These are phyloP conservation scores for Fonsecaea multimorphosa DNA, from an alignment of 2,329 filamentous ascomycete genomes.

Conservation along the genomic window DNA sequence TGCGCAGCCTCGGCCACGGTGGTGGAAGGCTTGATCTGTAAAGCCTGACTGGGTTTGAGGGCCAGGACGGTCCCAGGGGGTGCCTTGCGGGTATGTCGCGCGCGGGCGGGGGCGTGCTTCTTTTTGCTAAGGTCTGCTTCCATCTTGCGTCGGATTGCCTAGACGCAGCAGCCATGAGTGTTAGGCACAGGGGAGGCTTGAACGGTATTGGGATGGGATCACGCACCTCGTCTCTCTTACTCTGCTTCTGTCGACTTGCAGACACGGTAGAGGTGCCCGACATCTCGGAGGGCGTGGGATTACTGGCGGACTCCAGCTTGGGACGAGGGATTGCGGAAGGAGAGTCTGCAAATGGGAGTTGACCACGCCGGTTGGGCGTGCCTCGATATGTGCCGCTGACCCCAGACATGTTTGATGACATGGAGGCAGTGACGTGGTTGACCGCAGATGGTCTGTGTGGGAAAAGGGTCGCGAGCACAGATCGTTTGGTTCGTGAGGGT, in stretches of 20 bases:
- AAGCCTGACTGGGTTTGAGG: slow-evolving; percentile 89
- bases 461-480: slow-evolving; percentile 14
- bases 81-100: slow-evolving; percentile 87
- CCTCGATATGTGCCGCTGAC: slow-evolving; percentile 62
- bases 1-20: slow-evolving; percentile 96
- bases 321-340: slow-evolving; percentile 68
- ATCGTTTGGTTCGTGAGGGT: neutral
- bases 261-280: slow-evolving; percentile 73
- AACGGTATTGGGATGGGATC: neutral
- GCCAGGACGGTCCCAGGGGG: slow-evolving; percentile 95
- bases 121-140: slow-evolving; percentile 98
- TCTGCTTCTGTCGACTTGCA: slow-evolving; percentile 93
- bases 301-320: slow-evolving; percentile 58
- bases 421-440: slow-evolving; percentile 6
- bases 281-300: slow-evolving; percentile 57
- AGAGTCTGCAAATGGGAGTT: slow-evolving; percentile 61
- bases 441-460: slow-evolving; percentile 21
- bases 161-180: slow-evolving; percentile 1
- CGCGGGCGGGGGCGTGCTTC: slow-evolving; percentile 78
- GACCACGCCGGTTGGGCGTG: slow-evolving; percentile 60
- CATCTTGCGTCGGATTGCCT: slow-evolving; percentile 97
- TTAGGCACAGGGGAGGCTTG: slow-evolving; percentile 5
- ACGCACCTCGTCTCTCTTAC: slow-evolving; percentile 95
- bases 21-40: slow-evolving; percentile 95
- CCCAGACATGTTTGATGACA: slow-evolving; percentile 35